Conservation (phyloP, 2,329 filamentous ascomycete species). For the Chaetomiaceae sp. region DNA sequence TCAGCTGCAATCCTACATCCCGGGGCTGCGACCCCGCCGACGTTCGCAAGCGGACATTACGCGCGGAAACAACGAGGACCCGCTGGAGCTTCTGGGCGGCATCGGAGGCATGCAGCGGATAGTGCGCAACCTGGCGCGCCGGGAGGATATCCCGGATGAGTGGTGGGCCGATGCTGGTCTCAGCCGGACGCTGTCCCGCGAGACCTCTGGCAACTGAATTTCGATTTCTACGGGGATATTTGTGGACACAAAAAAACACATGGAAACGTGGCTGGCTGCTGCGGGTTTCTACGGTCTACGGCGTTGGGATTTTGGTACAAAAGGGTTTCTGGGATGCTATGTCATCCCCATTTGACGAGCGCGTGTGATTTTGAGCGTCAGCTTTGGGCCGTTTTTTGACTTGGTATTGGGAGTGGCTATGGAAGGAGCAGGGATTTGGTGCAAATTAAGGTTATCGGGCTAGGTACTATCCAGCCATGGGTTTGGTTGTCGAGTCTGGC, state of each 20-base stretch:
- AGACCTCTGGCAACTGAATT: constrained; percentile 28
- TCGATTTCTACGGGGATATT: background rate
- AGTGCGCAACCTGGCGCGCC: constrained; percentile 61
- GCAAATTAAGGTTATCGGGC: no score
- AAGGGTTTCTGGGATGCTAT: background rate
- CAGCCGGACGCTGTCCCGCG: constrained; percentile 50
- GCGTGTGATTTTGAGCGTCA: background rate
- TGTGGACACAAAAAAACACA: background rate
- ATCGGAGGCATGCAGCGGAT: constrained; percentile 64
- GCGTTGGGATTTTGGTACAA: constrained; percentile 1
- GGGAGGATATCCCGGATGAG: constrained; percentile 74
- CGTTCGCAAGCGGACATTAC: constrained; percentile 44
- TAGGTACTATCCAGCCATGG: background rate
- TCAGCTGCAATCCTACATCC: background rate
- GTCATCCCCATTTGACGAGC: background rate
- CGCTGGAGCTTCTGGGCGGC: constrained; percentile 36
- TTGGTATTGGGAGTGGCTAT: no score
- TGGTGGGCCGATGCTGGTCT: constrained; percentile 73
- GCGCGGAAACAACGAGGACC: constrained; percentile 27
- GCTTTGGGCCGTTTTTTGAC: no score
- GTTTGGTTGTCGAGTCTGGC: background rate
- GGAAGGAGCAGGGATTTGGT: background rate
- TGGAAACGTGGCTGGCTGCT: background rate
- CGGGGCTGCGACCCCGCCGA: constrained; percentile 11
- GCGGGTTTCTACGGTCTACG: background rate